phyloP scores from a whole-genome alignment of 169 alveolate genomes.

The Blepharisma undulans region DNA sequence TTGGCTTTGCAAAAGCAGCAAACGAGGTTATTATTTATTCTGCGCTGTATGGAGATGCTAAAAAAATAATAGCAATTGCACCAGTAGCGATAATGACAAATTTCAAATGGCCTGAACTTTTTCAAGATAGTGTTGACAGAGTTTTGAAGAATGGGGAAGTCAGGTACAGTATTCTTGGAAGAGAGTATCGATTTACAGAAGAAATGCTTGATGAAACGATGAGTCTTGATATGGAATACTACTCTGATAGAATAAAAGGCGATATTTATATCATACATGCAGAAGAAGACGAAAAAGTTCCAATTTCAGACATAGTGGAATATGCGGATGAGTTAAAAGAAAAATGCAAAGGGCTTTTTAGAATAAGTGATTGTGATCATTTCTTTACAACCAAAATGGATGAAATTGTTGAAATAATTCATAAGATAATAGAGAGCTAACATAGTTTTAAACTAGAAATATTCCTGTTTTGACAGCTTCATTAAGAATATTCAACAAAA shows the following conservation, averaged over 20 bases:
- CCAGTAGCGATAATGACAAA: not conserved
- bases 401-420: too few relatives aligned
- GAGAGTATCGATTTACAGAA: not conserved
- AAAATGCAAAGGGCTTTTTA: too few relatives aligned
- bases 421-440: too few relatives aligned
- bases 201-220: not conserved
- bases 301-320: not conserved
- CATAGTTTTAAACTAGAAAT: too few relatives aligned
- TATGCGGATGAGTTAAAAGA: too few relatives aligned
- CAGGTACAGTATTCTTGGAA: not conserved
- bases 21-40: not conserved
- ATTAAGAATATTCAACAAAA: too few relatives aligned
- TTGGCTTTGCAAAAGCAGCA: slow-evolving; percentile 25
- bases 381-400: too few relatives aligned
- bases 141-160: not conserved
- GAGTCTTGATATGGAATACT: not conserved
- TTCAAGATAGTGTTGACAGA: not conserved
- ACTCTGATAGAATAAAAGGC: not conserved
- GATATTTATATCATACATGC: not conserved
- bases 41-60: not conserved
- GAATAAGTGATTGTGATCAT: too few relatives aligned
- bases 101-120: not conserved
- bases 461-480: too few relatives aligned
- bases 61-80: not conserved
- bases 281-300: not conserved